Conservation (phyloP, 495 filamentous ascomycete genomes). For the Podospora comata region DNA sequence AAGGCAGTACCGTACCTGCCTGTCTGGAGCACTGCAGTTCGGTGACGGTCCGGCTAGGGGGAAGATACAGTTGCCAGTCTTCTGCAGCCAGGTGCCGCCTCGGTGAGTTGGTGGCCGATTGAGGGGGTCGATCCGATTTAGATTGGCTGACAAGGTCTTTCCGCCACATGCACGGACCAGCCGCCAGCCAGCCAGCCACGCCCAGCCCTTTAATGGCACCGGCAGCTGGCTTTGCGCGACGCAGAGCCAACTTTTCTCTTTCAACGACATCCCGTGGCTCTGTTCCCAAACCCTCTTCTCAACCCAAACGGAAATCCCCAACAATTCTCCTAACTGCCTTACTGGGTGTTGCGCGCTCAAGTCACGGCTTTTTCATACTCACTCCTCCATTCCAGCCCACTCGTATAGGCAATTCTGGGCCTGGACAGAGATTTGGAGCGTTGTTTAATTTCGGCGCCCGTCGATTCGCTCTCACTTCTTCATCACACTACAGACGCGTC, state of each 20-base stretch:
- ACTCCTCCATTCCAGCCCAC: slow-evolving; percentile 9
- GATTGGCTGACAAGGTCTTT: not conserved
- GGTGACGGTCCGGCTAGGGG: not conserved
- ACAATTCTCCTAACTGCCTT: slow-evolving; percentile 14
- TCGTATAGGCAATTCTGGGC: slow-evolving; percentile 24
- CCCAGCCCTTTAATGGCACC: slow-evolving; percentile 27
- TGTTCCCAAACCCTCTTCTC: slow-evolving; percentile 13
- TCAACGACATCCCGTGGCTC: slow-evolving; percentile 24
- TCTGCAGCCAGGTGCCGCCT: not conserved
- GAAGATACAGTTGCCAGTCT: not conserved
- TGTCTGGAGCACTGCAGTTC: not conserved
- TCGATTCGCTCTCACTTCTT: slow-evolving; percentile 15
- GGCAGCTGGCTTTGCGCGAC: slow-evolving; percentile 46
- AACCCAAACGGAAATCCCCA: slow-evolving; percentile 16
- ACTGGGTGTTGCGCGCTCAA: slow-evolving; percentile 2
- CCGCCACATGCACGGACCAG: slow-evolving; percentile 25
- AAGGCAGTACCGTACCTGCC: not conserved
- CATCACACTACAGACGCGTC: slow-evolving; percentile 17
- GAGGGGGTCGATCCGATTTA: not conserved
- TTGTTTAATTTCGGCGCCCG: slow-evolving; percentile 15
- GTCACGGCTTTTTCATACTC: slow-evolving; percentile 13
- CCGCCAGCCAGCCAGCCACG: not conserved
- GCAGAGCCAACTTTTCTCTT: slow-evolving; percentile 32
- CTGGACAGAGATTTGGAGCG: slow-evolving; percentile 16
- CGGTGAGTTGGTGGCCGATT: not conserved